Evolutionary conservation across 345 rosid species (phyloP).

Genomic region (Sisymbrium altissimum): DNA sequence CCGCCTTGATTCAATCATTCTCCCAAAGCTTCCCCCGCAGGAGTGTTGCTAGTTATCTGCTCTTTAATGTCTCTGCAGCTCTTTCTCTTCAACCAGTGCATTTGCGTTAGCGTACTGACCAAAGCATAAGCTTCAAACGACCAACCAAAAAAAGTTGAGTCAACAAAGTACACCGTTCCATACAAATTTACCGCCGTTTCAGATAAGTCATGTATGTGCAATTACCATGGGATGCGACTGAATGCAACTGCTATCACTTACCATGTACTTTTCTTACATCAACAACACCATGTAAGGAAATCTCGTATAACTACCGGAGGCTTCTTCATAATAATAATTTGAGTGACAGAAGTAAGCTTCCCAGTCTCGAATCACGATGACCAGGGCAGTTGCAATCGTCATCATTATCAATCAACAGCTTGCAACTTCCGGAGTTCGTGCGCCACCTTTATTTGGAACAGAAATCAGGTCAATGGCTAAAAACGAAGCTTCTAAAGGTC

Average conservation of each 20-base stretch:
- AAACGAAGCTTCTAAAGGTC: neutral
- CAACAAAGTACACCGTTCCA: neutral
- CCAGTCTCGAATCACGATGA: neutral
- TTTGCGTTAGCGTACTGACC: neutral
- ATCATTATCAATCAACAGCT: slow-evolving; percentile 4
- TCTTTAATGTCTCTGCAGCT: neutral
- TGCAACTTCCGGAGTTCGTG: neutral
- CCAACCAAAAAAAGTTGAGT: slow-evolving; percentile 1
- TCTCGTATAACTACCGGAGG: neutral
- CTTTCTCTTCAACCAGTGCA: neutral
- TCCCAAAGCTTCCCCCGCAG: neutral
- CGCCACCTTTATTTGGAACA: neutral
- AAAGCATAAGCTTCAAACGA: neutral
- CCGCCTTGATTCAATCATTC: neutral
- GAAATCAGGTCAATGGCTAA: neutral
- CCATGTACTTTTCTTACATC: neutral
- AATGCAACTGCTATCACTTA: neutral
- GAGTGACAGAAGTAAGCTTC: neutral
- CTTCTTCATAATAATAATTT: slow-evolving; percentile 1
- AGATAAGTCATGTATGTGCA: neutral
- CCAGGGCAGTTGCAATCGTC: slow-evolving; percentile 5
- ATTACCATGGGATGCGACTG: neutral
- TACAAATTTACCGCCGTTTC: neutral
- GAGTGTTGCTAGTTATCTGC: neutral
- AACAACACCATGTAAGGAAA: slow-evolving; percentile 9